Conservation (phyloP, 345 rosid species). For the Populus alba region DNA sequence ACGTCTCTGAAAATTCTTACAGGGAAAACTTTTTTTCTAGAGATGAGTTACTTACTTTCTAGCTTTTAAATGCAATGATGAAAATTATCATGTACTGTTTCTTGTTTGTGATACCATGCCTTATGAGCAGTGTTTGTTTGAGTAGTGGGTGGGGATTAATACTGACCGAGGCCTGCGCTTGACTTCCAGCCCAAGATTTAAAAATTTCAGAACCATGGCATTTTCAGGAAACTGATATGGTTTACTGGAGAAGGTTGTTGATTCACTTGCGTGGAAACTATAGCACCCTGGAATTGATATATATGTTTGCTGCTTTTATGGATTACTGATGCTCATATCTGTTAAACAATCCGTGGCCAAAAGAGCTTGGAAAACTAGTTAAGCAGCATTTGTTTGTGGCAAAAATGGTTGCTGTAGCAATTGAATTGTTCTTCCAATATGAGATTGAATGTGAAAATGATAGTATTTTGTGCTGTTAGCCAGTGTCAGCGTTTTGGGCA, state of each 20-base stretch:
- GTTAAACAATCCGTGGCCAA: background rate
- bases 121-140: background rate
- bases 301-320: too few relatives aligned
- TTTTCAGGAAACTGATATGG: background rate
- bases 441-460: too few relatives aligned
- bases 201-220: background rate
- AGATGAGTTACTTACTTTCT: background rate
- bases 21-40: background rate
- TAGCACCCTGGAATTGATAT: background rate
- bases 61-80: background rate
- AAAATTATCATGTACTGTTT: background rate
- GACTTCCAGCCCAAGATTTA: background rate
- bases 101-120: background rate
- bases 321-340: background rate
- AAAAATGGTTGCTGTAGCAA: too few relatives aligned
- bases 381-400: background rate
- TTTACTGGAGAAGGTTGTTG: background rate
- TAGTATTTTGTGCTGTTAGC: too few relatives aligned
- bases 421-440: background rate
- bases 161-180: background rate
- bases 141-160: background rate
- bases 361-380: background rate
- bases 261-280: background rate
- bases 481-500: too few relatives aligned
- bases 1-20: background rate